Base-by-base conservation (phyloP, 306 rosid genomes). In the Citrullus mucosospermus region DNA sequence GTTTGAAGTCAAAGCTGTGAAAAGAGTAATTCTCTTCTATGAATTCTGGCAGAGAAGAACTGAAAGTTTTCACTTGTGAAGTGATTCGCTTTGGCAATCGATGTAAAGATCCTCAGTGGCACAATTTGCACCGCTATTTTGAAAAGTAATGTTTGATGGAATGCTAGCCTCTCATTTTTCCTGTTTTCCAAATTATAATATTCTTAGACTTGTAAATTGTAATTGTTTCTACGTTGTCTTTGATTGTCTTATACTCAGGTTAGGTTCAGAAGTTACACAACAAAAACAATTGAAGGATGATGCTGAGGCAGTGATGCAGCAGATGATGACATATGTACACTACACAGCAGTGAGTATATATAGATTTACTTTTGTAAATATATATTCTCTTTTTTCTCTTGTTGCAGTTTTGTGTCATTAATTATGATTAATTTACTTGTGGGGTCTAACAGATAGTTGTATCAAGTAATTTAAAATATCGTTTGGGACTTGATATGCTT, bases 61-160 rank as follows among this genome's bases (percentile, higher is more conserved):
- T 96, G 85, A 90, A 87, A 85, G 85, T 93, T 59, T 96, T 96
- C 85, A 85, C 92, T 6, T 92, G 98, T 65, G 99, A 96, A 89
- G 98, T 96, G 81, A 97, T 96, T 43, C 98, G 99, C 28, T 96
- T 96, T 84, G 99, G 99, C 82, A 96, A 96, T 89, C 97, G 94
- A 75, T 96, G 99, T 80, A 93, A 91, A 88, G 98, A 96, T 88
- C 99, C 99, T 82, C 99, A 96, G 76, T 96, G 99, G 99, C 99
- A 96, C 84, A 85, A 96, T 80, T 84, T 96, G 82, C 86, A 96
- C 80, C 94, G 99, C 85, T 96, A 91, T 84, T 96, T 96, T 83
- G 96, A 91, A 67, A 96, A 91, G 99, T 96, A 93, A 87, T 22
- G 57, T 9, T 63, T 75, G n/a, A 36, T 71, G 50, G 72, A 62